Base-by-base conservation (phyloP, 345 rosid species). In the Salix arbutifolia region DNA sequence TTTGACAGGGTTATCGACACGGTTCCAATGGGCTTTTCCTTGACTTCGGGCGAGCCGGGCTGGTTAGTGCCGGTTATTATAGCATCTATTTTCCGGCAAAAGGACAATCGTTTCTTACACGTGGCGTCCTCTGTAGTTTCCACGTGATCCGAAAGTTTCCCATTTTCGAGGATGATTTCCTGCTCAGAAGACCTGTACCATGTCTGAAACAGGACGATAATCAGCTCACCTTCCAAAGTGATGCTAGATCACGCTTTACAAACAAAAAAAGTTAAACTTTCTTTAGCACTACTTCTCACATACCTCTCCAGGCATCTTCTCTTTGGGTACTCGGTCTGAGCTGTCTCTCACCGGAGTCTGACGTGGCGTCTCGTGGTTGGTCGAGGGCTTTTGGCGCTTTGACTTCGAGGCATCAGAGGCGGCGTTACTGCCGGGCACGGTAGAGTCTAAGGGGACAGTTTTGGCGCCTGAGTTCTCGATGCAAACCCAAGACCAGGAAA, bases 391-490 rank as follows among this genome's bases (percentile, higher is more conserved):
- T 80, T 77, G 62, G 23, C 38, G 35, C 80, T 72, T 78, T 11
- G 64, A 72, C 62, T 40, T 73, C 23, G 70, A 77, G 66, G 70
- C 76, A 71, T 70, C 78, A 3, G 72, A 69, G 48, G 53, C 56
- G 8, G 50, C 50, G 25, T 79, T n/a, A 82, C 72, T 72, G 26
- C 48, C 69, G 8, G 80, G 53, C 8, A 38, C 80, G 38, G 73
- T 11, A 35, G 80, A 84, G 18, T 81, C 82, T 46, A 83, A 64
- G 23, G 90, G 90, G 17, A 88, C 84, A 50, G 91, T 88, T 77
- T 83, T 85, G 69, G 73, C 42, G 70, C 80, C 76, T 8, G 89
- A 37, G 80, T 86, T 83, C 81, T 80, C 84, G 61, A 56, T 5
- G 53, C 84, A 76, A 69, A 80, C 66, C 81, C 75, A 78, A 0